Conservation (phyloP, 768 basidiomycete species). For the Suillus americanus region DNA sequence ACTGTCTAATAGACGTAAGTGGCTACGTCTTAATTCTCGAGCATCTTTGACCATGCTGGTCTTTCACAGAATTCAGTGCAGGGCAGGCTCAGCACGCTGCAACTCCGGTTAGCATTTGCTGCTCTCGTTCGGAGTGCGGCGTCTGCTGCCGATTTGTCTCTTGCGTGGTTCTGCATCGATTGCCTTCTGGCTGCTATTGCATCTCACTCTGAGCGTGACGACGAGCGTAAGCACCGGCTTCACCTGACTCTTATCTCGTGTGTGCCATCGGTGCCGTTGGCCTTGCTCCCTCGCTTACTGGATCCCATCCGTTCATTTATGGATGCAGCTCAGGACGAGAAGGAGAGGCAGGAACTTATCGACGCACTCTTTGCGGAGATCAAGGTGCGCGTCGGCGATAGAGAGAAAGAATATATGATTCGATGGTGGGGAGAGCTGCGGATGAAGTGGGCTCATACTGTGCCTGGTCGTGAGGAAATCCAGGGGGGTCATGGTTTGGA, state of each 20-base stretch:
- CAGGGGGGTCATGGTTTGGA: not conserved
- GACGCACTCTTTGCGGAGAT: slow-evolving; percentile 64
- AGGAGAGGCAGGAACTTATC: slow-evolving; percentile 44
- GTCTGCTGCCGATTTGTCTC: slow-evolving; percentile 39
- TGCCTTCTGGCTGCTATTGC: slow-evolving; percentile 45
- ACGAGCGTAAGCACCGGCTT: slow-evolving; percentile 49
- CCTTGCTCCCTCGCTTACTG: slow-evolving; percentile 55
- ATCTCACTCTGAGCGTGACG: slow-evolving; percentile 9
- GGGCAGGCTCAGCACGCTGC: slow-evolving; percentile 57
- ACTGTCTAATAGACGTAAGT: slow-evolving; percentile 68
- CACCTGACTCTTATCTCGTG: slow-evolving; percentile 64
- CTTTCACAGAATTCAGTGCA: slow-evolving; percentile 58
- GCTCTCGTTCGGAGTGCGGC: slow-evolving; percentile 64
- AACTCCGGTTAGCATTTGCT: slow-evolving; percentile 75
- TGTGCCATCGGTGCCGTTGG: slow-evolving; percentile 59
- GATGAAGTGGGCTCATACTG: slow-evolving; percentile 20
- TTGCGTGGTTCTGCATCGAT: slow-evolving; percentile 73
- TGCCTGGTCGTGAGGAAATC: not conserved
- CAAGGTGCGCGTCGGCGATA: slow-evolving; percentile 61
- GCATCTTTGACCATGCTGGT: slow-evolving; percentile 4
- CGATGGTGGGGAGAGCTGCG: slow-evolving; percentile 69
- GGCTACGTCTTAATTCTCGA: not conserved
- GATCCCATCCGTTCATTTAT: slow-evolving; percentile 43
- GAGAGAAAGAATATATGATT: slow-evolving; percentile 65
- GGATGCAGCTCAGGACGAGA: slow-evolving; percentile 27